A percentile compares a stretch with the other conserved stretches of the same genome.
Evolutionary conservation across 1,284 basidiomycete genomes (phyloP).

Genomic region (Ustanciosporium gigantosporum): DNA sequence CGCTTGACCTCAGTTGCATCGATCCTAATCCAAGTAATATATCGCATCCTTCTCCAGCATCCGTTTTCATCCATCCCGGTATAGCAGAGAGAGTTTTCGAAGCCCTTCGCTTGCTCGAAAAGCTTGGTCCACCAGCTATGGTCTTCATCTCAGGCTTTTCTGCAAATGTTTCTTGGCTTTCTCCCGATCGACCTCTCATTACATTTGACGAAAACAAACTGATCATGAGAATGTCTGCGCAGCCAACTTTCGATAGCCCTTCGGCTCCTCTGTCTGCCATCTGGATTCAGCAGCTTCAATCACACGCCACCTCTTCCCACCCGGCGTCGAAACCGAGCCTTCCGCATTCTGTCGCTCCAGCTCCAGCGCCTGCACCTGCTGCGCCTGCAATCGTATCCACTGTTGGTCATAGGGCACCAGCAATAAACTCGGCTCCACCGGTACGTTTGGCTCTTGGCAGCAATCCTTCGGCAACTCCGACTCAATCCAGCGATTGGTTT

Average conservation of each 20-base stretch:
- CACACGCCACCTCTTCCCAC: no score
- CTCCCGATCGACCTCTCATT: neutral
- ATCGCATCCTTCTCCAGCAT: neutral
- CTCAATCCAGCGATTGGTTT: conserved; percentile 29
- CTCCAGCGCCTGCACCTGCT: neutral
- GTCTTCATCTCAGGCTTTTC: conserved; percentile 26
- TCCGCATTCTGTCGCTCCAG: no score
- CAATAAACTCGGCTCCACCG: no score
- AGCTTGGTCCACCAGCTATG: conserved; percentile 13
- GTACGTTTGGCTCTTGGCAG: no score
- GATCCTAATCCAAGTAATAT: conserved; percentile 3
- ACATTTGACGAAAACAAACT: conserved; percentile 4
- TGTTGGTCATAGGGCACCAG: no score
- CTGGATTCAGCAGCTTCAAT: conserved; percentile 17
- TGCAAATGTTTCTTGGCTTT: neutral
- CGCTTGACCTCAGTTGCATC: conserved; percentile 6
- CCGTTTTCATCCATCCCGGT: conserved; percentile 2
- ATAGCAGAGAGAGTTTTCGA: conserved; percentile 14
- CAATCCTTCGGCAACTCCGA: no score
- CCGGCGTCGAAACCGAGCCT: no score
- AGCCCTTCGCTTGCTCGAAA: conserved; percentile 11
- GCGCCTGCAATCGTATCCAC: no score
- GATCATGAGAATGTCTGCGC: conserved; percentile 25
- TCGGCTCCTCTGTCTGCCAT: conserved; percentile 17
- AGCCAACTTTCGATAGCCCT: conserved; percentile 8